These are phyloP conservation scores for Pinus tabuliformis DNA, from an alignment of 75 land plant species.

Conservation along the genomic window DNA sequence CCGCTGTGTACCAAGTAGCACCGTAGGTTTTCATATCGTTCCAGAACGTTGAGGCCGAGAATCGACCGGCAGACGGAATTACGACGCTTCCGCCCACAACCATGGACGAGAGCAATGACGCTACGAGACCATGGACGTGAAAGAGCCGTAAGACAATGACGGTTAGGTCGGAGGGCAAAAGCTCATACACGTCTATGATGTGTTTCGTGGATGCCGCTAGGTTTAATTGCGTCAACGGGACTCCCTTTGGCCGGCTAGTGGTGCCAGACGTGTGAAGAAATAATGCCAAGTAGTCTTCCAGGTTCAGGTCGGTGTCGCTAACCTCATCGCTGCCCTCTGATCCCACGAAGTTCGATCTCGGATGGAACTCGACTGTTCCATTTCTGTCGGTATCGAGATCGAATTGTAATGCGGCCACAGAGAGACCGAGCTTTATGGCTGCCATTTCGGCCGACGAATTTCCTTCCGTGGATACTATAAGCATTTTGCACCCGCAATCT, in stretches of 20 bases:
- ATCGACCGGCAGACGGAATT: conserved; percentile 80
- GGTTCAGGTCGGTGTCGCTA: background rate
- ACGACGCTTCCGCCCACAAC: conserved; percentile 68
- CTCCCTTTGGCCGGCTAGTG: conserved; percentile 46
- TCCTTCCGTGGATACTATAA: conserved; percentile 59
- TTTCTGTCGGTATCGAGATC: background rate
- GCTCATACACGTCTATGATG: conserved; percentile 39
- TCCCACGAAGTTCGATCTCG: background rate
- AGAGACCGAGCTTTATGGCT: conserved; percentile 63
- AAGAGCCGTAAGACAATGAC: no score
- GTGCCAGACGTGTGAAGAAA: conserved; percentile 98
- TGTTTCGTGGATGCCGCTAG: conserved; percentile 70
- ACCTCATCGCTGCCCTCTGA: background rate
- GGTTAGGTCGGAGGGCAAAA: no score
- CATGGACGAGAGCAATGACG: conserved; percentile 61
- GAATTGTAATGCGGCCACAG: conserved; percentile 24
- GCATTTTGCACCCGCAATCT: conserved; percentile 52
- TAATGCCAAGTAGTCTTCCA: conserved; percentile 11
- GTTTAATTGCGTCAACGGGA: conserved; percentile 64
- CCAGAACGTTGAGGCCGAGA: conserved; percentile 26
- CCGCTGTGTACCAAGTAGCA: conserved; percentile 96
- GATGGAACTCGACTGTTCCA: no score
- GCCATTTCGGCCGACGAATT: conserved; percentile 72
- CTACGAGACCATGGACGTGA: conserved; percentile 90
- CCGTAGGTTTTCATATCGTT: conserved; percentile 19